phyloP scores from a whole-genome alignment of 75 land plant species.

The Ceratopteris richardii region DNA sequence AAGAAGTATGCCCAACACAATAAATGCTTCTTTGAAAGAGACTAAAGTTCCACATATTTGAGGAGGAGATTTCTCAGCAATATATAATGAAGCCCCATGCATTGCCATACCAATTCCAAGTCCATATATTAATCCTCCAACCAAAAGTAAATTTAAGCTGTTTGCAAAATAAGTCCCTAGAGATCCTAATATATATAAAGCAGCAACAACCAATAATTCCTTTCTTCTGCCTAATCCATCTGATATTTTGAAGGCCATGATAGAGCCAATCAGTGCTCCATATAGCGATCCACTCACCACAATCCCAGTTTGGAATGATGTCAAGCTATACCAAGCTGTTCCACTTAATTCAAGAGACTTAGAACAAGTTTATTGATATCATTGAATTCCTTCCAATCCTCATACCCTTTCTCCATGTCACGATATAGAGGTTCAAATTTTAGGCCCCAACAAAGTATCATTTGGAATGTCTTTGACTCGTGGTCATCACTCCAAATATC shows the following conservation, averaged over 20 bases:
- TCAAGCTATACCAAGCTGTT: slow-evolving; percentile 52
- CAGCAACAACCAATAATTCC: slow-evolving; percentile 68
- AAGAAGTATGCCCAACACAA: slow-evolving; percentile 84
- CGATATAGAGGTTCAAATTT: too few relatives aligned
- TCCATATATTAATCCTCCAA: slow-evolving; percentile 74
- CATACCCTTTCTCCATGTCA: too few relatives aligned
- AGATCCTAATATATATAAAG: slow-evolving; percentile 57
- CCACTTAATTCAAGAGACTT: slow-evolving; percentile 66
- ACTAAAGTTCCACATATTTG: slow-evolving; percentile 84
- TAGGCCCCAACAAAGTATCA: too few relatives aligned
- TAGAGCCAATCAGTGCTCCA: slow-evolving; percentile 83
- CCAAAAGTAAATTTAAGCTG: slow-evolving; percentile 41
- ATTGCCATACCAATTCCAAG: slow-evolving; percentile 96
- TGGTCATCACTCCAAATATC: too few relatives aligned
- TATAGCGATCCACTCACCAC: slow-evolving; percentile 87
- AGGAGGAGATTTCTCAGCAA: slow-evolving; percentile 92
- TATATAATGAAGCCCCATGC: slow-evolving; percentile 98
- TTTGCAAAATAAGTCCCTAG: slow-evolving; percentile 54
- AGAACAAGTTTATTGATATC: too few relatives aligned
- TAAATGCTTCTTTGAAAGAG: slow-evolving; percentile 88
- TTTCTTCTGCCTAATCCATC: slow-evolving; percentile 87
- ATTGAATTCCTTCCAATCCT: too few relatives aligned
- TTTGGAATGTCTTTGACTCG: too few relatives aligned
- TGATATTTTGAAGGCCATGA: slow-evolving; percentile 76
- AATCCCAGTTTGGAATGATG: slow-evolving; percentile 55